A percentile compares a stretch with the other conserved stretches of the same genome.
phyloP scores from a whole-genome alignment of 176 grass and related monocot genomes.

The Tuctoria greenei region DNA sequence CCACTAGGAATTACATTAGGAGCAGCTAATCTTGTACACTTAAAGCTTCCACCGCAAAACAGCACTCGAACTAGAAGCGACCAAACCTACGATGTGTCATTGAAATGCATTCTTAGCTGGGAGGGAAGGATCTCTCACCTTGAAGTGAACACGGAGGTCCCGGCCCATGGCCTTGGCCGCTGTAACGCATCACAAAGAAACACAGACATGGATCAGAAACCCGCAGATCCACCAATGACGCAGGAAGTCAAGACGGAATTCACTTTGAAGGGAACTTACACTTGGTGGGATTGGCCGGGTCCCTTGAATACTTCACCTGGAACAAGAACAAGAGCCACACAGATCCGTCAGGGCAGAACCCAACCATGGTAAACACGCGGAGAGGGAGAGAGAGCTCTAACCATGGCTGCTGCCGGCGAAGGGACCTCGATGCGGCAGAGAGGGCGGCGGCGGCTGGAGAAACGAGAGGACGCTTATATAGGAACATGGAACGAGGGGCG shows the following conservation, averaged over 20 bases:
- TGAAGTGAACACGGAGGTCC: slow-evolving; percentile 1
- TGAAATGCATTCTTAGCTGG: not conserved
- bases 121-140: not conserved
- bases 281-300: not conserved
- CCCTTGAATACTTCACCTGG: not conserved
- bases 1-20: not conserved
- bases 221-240: not conserved
- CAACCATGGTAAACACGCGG: not conserved
- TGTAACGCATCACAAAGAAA: not conserved
- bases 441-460: not conserved
- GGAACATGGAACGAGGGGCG: not conserved
- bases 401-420: not conserved
- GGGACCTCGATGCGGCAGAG: not conserved
- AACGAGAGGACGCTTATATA: not conserved
- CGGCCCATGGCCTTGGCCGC: not conserved
- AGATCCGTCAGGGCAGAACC: not conserved
- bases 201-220: not conserved
- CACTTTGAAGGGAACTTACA: not conserved
- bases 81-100: not conserved
- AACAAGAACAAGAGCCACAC: not conserved
- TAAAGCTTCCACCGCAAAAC: not conserved
- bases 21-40: not conserved
- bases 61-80: not conserved
- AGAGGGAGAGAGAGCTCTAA: not conserved
- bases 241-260: not conserved